Conservation (phyloP, 495 filamentous ascomycete genomes). For the Barbatosphaeria neglecta region DNA sequence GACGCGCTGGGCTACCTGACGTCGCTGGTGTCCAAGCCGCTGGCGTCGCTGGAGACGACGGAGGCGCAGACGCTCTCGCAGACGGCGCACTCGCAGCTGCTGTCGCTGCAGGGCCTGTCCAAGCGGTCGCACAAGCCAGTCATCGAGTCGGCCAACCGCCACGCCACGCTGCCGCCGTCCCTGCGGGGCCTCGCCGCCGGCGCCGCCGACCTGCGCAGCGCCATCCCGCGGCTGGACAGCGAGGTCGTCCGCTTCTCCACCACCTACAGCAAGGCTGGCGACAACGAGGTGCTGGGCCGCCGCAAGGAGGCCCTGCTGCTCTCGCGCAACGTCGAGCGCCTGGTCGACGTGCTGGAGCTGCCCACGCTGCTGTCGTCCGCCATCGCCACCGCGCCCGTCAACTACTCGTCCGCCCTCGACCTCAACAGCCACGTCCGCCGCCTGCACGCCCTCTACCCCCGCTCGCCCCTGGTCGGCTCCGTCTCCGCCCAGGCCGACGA, state of each 20-base stretch:
- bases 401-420: conserved; percentile 84
- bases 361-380: conserved; percentile 69
- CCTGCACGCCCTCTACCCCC: conserved; percentile 68
- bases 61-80: conserved; percentile 76
- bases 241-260: conserved; percentile 69
- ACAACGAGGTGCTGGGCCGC: conserved; percentile 56
- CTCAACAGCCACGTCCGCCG: conserved; percentile 88
- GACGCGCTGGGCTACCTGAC: conserved; percentile 73
- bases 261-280: conserved; percentile 66
- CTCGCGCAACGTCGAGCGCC: conserved; percentile 73
- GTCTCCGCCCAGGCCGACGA: conserved; percentile 71
- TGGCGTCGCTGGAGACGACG: conserved; percentile 55
- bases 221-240: conserved; percentile 69
- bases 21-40: conserved; percentile 65
- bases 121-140: conserved; percentile 86
- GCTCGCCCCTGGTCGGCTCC: conserved; percentile 60
- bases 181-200: conserved; percentile 57
- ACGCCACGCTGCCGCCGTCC: conserved; percentile 55
- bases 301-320: conserved; percentile 79
- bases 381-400: conserved; percentile 37
- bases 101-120: conserved; percentile 79
- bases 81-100: conserved; percentile 66
- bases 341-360: conserved; percentile 86
- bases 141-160: conserved; percentile 65
- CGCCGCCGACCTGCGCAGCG: conserved; percentile 51